Evolutionary conservation across 164 flowering plant genomes (phyloP).

Genomic region (Chimonanthus salicifolius): DNA sequence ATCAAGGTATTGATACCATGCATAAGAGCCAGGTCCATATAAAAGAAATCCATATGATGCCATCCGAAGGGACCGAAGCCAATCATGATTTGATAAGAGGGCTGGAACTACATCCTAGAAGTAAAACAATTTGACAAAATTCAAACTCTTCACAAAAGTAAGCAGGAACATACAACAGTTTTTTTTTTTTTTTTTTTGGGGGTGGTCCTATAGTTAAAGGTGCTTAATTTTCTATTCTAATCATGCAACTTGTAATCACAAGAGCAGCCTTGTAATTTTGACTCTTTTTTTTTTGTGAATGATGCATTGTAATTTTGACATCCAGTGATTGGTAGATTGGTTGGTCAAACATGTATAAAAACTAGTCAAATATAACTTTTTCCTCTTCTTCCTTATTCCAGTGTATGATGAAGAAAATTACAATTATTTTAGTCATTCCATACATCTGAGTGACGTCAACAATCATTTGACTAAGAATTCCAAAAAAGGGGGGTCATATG

Average conservation of each 20-base stretch:
- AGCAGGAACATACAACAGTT: not conserved
- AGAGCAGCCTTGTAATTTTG: too few species aligned
- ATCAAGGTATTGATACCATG: constrained; percentile 90
- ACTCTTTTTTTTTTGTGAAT: too few species aligned
- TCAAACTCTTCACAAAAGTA: constrained; percentile 11
- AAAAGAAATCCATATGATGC: constrained; percentile 82
- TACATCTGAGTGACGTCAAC: too few species aligned
- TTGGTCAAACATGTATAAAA: not conserved
- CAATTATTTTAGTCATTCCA: too few species aligned
- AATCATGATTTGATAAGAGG: constrained; percentile 58
- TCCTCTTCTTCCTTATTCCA: not conserved
- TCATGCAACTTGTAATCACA: too few species aligned
- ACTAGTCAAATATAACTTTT: not conserved
- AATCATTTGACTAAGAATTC: too few species aligned
- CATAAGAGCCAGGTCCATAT: constrained; percentile 96
- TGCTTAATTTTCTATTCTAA: too few species aligned
- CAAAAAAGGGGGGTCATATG: too few species aligned
- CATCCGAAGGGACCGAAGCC: constrained; percentile 88
- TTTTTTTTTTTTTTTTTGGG: too few species aligned
- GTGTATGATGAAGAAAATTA: too few species aligned
- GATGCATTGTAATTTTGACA: not conserved
- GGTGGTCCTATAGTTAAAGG: too few species aligned
- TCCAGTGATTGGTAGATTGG: not conserved
- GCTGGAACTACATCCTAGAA: constrained; percentile 35
- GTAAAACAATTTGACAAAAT: constrained; percentile 3